Base-by-base conservation (phyloP, 208 protist genomes). In the Herpetomonas tarakana region DNA sequence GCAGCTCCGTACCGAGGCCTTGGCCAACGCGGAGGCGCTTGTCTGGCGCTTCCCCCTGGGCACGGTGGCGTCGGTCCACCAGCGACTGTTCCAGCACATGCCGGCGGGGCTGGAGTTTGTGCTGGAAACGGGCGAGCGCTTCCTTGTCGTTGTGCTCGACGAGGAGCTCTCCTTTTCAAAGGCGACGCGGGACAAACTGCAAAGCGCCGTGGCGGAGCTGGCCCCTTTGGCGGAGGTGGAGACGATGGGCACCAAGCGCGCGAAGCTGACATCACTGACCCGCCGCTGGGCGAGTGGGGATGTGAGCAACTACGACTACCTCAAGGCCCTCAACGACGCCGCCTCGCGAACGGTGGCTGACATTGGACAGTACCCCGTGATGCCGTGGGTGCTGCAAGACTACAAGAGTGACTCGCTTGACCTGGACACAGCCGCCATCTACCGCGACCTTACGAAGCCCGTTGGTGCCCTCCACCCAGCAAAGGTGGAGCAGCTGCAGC, bases 331-430 rank as follows among this genome's bases (percentile, higher is more conserved):
- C 2, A 99, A 99, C 72, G 79, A 83, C 49, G 53, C 79, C 12
- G 95, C 91, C 14, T 94, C 89, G 27, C 76, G 96, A 21, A 96
- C 92, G 11, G 81, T 84, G 35, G 89, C 86, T 12, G 93, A 97
- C 66, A 58, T 98, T 1, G 86, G 81, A 21, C 96, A 98, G 72
- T 98, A 98, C 53, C 97, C 96, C 4, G 87, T 98, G 11, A 93
- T 98, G 72, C 97, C 97, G 22, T 98, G 94, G 93, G 75, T 98
- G 26, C 58, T 98, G 38, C 14, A 46, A 22, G 71, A 97, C 69
- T 98, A 98, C 71, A 46, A 22, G 0, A 75, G 52, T 21, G 14
- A 29, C n/a, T 77, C 39, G 3, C 27, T 98, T 28, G 79, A 96
- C 63, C 64, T 98, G 4, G 64, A 29, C 21, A 78, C 97, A 59